A percentile compares a stretch with the other conserved stretches of the same genome.
phyloP scores from a whole-genome alignment of 306 rosid species.

The Amphicarpaea edgeworthii region DNA sequence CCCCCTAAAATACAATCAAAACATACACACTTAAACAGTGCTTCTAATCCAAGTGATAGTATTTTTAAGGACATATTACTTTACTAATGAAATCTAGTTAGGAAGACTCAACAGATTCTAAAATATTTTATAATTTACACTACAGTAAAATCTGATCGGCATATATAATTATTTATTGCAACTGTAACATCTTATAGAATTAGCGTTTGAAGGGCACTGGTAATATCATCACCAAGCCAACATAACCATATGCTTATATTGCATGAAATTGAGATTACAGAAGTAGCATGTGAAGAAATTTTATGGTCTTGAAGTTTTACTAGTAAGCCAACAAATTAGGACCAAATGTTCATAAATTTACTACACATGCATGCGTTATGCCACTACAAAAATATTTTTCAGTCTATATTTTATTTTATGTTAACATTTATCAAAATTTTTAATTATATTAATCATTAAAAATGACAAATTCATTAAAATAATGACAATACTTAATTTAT shows the following conservation, averaged over 20 bases:
- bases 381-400: not conserved
- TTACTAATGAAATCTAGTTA: not conserved
- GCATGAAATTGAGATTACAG: not conserved
- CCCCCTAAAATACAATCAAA: too few species aligned
- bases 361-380: not conserved
- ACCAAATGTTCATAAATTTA: not conserved
- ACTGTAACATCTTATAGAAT: not conserved
- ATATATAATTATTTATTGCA: not conserved
- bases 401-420: not conserved
- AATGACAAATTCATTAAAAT: not conserved
- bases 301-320: not conserved
- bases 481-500: not conserved
- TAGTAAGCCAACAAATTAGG: not conserved
- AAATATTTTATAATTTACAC: not conserved
- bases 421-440: not conserved
- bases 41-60: too few species aligned
- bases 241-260: conserved; percentile 2
- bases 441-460: not conserved
- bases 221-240: conserved; percentile 1
- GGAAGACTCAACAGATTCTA: not conserved
- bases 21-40: too few species aligned
- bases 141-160: not conserved
- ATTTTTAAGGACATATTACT: too few species aligned
- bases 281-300: conserved; percentile 11
- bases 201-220: not conserved